Evolutionary conservation across 257 asterid genomes (phyloP).

Genomic region (Paulownia fortunei): DNA sequence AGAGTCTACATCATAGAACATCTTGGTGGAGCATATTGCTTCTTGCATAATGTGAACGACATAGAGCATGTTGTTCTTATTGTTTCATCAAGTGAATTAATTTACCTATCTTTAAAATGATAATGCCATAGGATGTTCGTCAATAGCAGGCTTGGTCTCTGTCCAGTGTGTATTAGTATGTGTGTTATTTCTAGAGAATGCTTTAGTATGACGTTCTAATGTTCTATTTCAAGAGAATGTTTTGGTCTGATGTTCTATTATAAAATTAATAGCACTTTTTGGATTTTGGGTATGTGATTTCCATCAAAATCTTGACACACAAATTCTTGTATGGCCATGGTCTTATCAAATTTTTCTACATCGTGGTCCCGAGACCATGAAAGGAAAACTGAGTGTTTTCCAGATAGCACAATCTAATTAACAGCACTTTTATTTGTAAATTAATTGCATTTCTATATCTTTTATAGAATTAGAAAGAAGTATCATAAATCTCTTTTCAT

Average conservation of each 20-base stretch:
- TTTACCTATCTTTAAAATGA: slow-evolving; percentile 1
- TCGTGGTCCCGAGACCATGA: no score
- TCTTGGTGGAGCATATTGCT: not conserved
- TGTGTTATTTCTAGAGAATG: not conserved
- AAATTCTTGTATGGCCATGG: no score
- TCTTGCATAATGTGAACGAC: not conserved
- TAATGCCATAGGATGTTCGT: not conserved
- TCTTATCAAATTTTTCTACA: no score
- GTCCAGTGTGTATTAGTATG: not conserved
- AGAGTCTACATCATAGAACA: not conserved
- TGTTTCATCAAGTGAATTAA: not conserved
- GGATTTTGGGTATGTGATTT: not conserved
- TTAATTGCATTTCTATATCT: no score
- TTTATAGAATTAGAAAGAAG: no score
- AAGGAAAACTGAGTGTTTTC: no score
- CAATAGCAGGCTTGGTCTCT: not conserved
- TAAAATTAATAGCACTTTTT: not conserved
- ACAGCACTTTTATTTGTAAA: no score
- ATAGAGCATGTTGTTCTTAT: not conserved
- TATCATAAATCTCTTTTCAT: no score
- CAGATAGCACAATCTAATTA: no score
- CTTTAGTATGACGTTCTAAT: not conserved
- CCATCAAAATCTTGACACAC: not conserved
- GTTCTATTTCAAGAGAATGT: not conserved
- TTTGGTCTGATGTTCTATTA: not conserved